Evolutionary conservation across 371 early-diverging fungal genomes (phyloP).

Genomic region (Mortierella polycephala): DNA sequence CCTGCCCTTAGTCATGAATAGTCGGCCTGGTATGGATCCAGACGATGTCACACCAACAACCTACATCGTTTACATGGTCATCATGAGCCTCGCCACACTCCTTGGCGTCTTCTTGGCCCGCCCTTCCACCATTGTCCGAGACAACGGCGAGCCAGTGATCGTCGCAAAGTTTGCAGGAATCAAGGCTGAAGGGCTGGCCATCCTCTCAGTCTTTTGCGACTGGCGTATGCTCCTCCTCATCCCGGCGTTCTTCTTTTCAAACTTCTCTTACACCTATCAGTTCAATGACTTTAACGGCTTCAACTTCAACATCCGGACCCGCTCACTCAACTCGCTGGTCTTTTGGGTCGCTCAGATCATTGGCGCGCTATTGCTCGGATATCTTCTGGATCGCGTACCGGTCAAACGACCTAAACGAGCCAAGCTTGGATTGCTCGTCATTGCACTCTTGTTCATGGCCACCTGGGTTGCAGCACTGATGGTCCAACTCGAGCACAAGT

Average conservation of each 20-base stretch:
- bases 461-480: conserved; percentile 77
- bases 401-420: conserved; percentile 65
- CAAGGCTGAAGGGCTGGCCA: conserved; percentile 65
- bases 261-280: conserved; percentile 84
- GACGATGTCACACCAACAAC: conserved; percentile 49
- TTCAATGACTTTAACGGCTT: conserved; percentile 65
- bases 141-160: conserved; percentile 71
- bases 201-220: conserved; percentile 73
- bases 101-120: conserved; percentile 67
- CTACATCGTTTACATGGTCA: conserved; percentile 76
- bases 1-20: conserved; percentile 74
- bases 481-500: conserved; percentile 65
- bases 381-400: conserved; percentile 64
- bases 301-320: conserved; percentile 72
- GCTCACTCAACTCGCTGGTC: conserved; percentile 74
- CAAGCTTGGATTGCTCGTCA: conserved; percentile 58
- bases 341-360: conserved; percentile 81
- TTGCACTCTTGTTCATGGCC: conserved; percentile 64
- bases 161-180: conserved; percentile 63
- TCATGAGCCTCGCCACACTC: conserved; percentile 70
- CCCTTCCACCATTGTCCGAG: conserved; percentile 67
- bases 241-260: conserved; percentile 79
- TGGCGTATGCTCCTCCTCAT: conserved; percentile 70
- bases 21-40: conserved; percentile 36
- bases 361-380: conserved; percentile 67